A percentile compares a stretch with the other conserved stretches of the same genome.
These are phyloP conservation scores for Malus sylvestris DNA, from an alignment of 306 rosid species.

Conservation along the genomic window DNA sequence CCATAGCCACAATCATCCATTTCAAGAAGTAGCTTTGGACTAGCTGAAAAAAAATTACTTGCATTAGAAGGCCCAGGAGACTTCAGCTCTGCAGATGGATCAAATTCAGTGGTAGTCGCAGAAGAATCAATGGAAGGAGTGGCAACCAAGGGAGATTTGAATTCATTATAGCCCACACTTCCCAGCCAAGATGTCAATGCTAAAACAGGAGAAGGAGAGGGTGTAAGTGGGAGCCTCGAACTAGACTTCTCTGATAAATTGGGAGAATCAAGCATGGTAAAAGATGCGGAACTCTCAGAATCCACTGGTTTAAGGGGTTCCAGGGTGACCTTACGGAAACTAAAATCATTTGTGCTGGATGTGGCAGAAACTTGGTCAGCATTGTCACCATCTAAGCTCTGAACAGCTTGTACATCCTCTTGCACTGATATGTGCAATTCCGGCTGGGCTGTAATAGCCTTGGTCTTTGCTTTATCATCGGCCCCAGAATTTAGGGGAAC, in stretches of 20 bases:
- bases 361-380: slow-evolving; percentile 63
- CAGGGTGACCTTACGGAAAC: slow-evolving; percentile 38
- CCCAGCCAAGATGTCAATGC: slow-evolving; percentile 92
- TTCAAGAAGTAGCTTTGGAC: slow-evolving; percentile 81
- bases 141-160: slow-evolving; percentile 49
- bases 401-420: slow-evolving; percentile 43
- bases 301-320: slow-evolving; percentile 45
- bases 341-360: slow-evolving; percentile 59
- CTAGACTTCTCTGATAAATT: slow-evolving; percentile 74
- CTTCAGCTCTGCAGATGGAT: slow-evolving; percentile 61
- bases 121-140: slow-evolving; percentile 67
- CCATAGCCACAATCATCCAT: slow-evolving; percentile 92
- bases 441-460: slow-evolving; percentile 27
- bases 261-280: slow-evolving; percentile 64
- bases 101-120: slow-evolving; percentile 47
- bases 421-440: slow-evolving; percentile 38
- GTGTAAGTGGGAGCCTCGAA: slow-evolving; percentile 45
- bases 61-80: slow-evolving; percentile 58
- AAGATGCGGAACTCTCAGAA: slow-evolving; percentile 70
- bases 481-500: slow-evolving; percentile 27
- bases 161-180: slow-evolving; percentile 46
- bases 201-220: slow-evolving; percentile 55
- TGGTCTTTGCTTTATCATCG: slow-evolving; percentile 44
- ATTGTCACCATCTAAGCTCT: slow-evolving; percentile 58
- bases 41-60: slow-evolving; percentile 54